These are phyloP conservation scores for Ceratocystiopsis brevicomis DNA, from an alignment of 2,329 filamentous ascomycete species.

Conservation along the genomic window DNA sequence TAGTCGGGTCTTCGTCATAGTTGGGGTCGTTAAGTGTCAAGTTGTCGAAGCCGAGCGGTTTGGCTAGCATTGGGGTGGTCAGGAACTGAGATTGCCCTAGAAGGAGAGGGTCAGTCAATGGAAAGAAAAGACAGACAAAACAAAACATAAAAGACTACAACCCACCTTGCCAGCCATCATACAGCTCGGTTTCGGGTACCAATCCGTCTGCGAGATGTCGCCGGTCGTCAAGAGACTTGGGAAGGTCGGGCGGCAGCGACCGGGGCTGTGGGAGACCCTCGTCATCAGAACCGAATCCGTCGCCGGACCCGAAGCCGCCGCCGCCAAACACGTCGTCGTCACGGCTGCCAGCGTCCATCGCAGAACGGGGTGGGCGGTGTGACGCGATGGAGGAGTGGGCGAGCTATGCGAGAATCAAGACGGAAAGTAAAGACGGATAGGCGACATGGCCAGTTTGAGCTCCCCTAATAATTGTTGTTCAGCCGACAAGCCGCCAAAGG, in stretches of 20 bases:
- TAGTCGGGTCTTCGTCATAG: conserved; percentile 47
- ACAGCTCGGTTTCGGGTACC: conserved; percentile 79
- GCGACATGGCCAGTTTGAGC: too few relatives aligned
- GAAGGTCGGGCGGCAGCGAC: conserved; percentile 63
- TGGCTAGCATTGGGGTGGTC: conserved; percentile 66
- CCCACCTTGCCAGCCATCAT: conserved; percentile 92
- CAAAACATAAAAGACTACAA: conserved; percentile 1
- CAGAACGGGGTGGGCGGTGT: too few relatives aligned
- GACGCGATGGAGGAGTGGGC: too few relatives aligned
- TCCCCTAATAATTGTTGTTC: too few relatives aligned
- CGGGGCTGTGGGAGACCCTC: conserved; percentile 22
- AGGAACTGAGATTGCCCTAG: conserved; percentile 89
- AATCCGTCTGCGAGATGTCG: conserved; percentile 41
- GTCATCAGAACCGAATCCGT: neutral
- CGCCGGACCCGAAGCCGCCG: conserved; percentile 5
- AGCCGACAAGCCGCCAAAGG: too few relatives aligned
- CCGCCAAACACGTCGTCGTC: neutral
- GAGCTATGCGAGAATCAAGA: too few relatives aligned
- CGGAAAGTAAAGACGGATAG: too few relatives aligned
- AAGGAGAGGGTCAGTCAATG: conserved; percentile 1
- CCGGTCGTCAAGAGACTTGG: conserved; percentile 80
- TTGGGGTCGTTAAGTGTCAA: conserved; percentile 62
- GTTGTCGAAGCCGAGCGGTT: conserved; percentile 64
- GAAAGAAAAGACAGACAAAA: neutral
- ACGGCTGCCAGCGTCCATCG: too few relatives aligned